Percentiles rank a stretch among this genome's conserved stretches.
Conservation (phyloP, 768 basidiomycete genomes). For the Mycena pura region DNA sequence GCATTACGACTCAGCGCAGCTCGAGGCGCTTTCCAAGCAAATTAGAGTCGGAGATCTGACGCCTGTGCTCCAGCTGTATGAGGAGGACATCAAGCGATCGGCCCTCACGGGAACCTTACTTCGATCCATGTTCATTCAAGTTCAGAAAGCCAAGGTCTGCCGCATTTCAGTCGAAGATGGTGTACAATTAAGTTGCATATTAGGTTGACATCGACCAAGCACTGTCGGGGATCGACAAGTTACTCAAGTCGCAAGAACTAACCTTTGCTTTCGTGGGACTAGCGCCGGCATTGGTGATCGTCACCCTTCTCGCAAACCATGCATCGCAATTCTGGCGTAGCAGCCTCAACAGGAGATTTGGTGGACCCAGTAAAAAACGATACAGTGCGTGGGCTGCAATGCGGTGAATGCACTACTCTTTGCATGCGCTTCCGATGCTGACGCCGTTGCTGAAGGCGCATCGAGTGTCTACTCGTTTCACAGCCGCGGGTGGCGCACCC, state of each 20-base stretch:
- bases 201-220: constrained; percentile 19
- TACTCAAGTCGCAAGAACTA: constrained; percentile 92
- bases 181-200: neutral
- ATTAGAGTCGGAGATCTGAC: constrained; percentile 86
- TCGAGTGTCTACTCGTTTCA: constrained; percentile 71
- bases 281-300: constrained; percentile 83
- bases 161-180: neutral
- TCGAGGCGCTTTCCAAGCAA: constrained; percentile 68
- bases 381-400: constrained; percentile 73
- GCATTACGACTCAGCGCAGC: constrained; percentile 64
- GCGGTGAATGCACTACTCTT: no score
- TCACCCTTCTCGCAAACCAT: constrained; percentile 71
- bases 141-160: constrained; percentile 89
- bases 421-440: no score
- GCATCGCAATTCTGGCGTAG: constrained; percentile 56
- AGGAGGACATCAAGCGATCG: constrained; percentile 90
- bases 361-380: constrained; percentile 58
- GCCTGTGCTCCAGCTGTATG: constrained; percentile 85
- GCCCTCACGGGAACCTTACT: constrained; percentile 79
- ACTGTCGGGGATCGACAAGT: constrained; percentile 87
- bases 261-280: constrained; percentile 98
- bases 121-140: constrained; percentile 86
- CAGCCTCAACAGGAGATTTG: constrained; percentile 56
- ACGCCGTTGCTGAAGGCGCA: no score
- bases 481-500: constrained; percentile 40